Evolutionary conservation across 768 basidiomycete genomes (phyloP).

Genomic region (Xerocomus spinulosus): DNA sequence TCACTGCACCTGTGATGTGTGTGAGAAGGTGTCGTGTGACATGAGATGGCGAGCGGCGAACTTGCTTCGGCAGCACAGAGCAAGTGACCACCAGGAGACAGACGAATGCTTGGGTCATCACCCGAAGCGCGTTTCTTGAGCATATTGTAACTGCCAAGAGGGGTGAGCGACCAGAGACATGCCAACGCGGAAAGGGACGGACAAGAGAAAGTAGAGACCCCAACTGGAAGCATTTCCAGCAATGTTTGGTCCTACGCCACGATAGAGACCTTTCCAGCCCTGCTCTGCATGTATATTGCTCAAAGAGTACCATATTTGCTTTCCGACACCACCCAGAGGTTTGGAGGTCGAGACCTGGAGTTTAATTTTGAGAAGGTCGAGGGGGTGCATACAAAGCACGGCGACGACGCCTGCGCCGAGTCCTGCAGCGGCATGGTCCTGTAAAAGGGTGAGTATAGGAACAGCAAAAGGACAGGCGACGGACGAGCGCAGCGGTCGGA

Average conservation of each 20-base stretch:
- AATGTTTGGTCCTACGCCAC: conserved; percentile 86
- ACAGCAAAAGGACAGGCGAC: background rate
- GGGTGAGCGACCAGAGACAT: conserved; percentile 2
- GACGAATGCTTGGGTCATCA: conserved; percentile 56
- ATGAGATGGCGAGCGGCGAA: conserved; percentile 46
- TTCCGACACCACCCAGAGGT: conserved; percentile 57
- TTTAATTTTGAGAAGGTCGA: conserved; percentile 93
- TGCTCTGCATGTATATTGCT: conserved; percentile 65
- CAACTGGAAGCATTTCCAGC: conserved; percentile 95
- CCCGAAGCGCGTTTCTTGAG: conserved; percentile 77
- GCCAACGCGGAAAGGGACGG: conserved; percentile 14
- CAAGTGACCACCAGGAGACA: conserved; percentile 78
- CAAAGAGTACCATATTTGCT: conserved; percentile 72
- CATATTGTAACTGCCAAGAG: conserved; percentile 74
- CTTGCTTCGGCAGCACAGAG: conserved; percentile 94
- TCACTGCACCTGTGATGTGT: conserved; percentile 68
- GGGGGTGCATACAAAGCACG: conserved; percentile 93
- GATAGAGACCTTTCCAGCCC: conserved; percentile 84
- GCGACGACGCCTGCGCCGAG: conserved; percentile 90
- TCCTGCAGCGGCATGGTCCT: conserved; percentile 96
- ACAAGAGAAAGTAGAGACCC: conserved; percentile 99
- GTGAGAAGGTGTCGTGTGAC: conserved; percentile 12
- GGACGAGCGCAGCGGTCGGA: conserved; percentile 34
- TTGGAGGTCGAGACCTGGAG: conserved; percentile 80
- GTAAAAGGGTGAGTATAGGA: conserved; percentile 1